Conservation (phyloP, 495 filamentous ascomycete genomes). For the Aspergillus diversus region DNA sequence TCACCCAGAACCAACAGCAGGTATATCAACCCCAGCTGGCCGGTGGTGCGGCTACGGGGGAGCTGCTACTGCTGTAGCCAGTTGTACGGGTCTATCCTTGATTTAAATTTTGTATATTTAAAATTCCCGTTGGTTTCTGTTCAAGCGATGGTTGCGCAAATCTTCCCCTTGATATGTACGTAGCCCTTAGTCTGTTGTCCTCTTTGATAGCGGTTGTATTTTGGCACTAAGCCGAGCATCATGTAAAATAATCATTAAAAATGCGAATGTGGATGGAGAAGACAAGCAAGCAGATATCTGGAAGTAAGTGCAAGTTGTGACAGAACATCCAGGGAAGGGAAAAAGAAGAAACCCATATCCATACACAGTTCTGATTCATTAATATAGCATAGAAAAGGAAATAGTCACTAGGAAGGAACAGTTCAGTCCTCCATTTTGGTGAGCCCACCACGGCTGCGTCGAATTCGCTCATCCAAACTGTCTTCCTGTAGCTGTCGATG, state of each 20-base stretch:
- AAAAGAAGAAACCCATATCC: not conserved
- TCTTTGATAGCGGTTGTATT: not conserved
- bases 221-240: not conserved
- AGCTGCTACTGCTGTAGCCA: slow-evolving; percentile 50
- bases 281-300: not conserved
- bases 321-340: not conserved
- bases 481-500: slow-evolving; percentile 46
- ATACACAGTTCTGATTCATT: not conserved
- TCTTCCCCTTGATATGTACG: slow-evolving; percentile 17
- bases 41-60: slow-evolving; percentile 52
- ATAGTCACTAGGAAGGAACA: not conserved
- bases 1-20: slow-evolving; percentile 58
- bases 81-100: not conserved
- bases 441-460: slow-evolving; percentile 44
- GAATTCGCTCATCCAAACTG: slow-evolving; percentile 48
- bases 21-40: slow-evolving; percentile 55
- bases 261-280: slow-evolving; percentile 1
- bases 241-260: slow-evolving; percentile 5
- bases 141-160: slow-evolving; percentile 14
- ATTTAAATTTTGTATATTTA: slow-evolving; percentile 28
- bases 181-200: not conserved
- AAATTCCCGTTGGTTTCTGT: slow-evolving; percentile 15
- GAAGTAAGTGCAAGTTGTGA: not conserved
- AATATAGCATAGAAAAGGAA: slow-evolving; percentile 1
- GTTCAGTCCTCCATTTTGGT: slow-evolving; percentile 38